Percentiles rank a stretch among this genome's conserved stretches.
phyloP scores from a whole-genome alignment of 768 basidiomycete genomes.

The Gymnopilus dilepis region DNA sequence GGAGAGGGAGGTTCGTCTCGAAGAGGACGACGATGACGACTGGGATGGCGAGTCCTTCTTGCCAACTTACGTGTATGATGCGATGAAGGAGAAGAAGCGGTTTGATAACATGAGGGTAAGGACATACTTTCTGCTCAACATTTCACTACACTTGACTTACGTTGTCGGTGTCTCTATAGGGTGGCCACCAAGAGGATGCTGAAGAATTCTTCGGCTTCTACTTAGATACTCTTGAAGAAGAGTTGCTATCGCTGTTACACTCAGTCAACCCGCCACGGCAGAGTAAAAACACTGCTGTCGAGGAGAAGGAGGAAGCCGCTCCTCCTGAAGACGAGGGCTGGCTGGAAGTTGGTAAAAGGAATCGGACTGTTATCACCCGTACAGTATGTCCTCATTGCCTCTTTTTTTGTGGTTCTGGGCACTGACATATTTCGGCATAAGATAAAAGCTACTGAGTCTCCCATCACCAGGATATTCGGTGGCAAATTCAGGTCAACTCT shows the following conservation, averaged over 20 bases:
- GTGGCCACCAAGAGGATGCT: slow-evolving; percentile 96
- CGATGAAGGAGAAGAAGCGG: slow-evolving; percentile 90
- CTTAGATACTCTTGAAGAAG: slow-evolving; percentile 93
- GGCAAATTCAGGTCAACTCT: slow-evolving; percentile 90
- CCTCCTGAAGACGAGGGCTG: slow-evolving; percentile 71
- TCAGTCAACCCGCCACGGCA: slow-evolving; percentile 50
- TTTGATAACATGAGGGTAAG: slow-evolving; percentile 90
- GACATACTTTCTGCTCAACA: slow-evolving; percentile 7
- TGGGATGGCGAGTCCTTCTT: slow-evolving; percentile 73
- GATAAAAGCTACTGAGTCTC: slow-evolving; percentile 83
- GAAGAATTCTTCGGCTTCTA: slow-evolving; percentile 99
- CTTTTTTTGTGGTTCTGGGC: not conserved
- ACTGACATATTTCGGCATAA: slow-evolving; percentile 46
- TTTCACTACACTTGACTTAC: not conserved
- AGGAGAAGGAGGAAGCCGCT: slow-evolving; percentile 49
- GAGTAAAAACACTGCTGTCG: slow-evolving; percentile 35
- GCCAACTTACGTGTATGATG: slow-evolving; percentile 87
- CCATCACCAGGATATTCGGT: slow-evolving; percentile 92
- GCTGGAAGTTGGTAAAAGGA: slow-evolving; percentile 93
- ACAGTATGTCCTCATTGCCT: slow-evolving; percentile 55
- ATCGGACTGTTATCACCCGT: slow-evolving; percentile 78
- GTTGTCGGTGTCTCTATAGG: slow-evolving; percentile 42
- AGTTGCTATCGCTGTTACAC: slow-evolving; percentile 71
- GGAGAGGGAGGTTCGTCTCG: slow-evolving; percentile 30
- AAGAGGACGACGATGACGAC: slow-evolving; percentile 50